phyloP scores from a whole-genome alignment of 176 grass and related monocot genomes.

The Eremochloa ophiuroides region DNA sequence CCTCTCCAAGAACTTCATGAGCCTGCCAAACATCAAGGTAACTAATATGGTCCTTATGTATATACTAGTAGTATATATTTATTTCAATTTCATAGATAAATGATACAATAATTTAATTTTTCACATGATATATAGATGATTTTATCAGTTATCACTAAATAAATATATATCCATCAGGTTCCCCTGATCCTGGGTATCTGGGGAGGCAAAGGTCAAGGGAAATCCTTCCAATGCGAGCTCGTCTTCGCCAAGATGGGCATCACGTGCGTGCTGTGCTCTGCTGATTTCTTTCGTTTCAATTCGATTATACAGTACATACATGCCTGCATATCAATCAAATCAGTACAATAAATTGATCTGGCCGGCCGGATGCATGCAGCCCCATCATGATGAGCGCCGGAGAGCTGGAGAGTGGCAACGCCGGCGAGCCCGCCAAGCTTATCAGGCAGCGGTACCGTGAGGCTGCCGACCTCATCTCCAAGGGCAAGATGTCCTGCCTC shows the following conservation, averaged over 20 bases:
- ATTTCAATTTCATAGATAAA: too few relatives aligned
- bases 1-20: slow-evolving; percentile 97
- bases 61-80: too few relatives aligned
- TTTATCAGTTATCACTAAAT: too few relatives aligned
- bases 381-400: slow-evolving; percentile 99
- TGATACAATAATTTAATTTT: too few relatives aligned
- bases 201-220: slow-evolving; percentile 99
- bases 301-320: background rate
- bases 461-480: slow-evolving; percentile 81
- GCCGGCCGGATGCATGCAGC: slow-evolving; percentile 15
- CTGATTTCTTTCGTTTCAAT: background rate
- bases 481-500: slow-evolving; percentile 95
- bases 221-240: slow-evolving; percentile 96
- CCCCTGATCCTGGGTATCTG: slow-evolving; percentile 96
- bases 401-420: slow-evolving; percentile 96
- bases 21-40: slow-evolving; percentile 91
- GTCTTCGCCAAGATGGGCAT: slow-evolving; percentile 97
- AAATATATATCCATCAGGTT: slow-evolving; percentile 43
- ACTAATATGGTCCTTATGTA: too few relatives aligned
- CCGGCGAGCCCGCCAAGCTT: slow-evolving; percentile 89
- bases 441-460: slow-evolving; percentile 91
- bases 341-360: too few relatives aligned
- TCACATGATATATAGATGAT: too few relatives aligned
- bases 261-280: slow-evolving; percentile 42
- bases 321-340: too few relatives aligned